These are phyloP conservation scores for Kokia cookei DNA, from an alignment of 441 rosid genomes.

Conservation along the genomic window DNA sequence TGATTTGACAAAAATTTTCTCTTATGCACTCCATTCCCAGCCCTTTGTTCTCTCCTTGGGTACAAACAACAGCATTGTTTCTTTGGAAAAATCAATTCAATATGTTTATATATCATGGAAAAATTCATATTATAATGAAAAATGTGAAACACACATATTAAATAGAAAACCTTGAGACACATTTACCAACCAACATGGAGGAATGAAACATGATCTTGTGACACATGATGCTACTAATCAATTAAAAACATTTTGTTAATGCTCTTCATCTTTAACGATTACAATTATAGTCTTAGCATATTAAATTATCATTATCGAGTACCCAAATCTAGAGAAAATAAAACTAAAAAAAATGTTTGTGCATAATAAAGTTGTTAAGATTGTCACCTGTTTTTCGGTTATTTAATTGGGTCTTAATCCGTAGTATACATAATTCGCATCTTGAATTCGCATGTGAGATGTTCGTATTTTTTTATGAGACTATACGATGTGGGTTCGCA, in stretches of 20 bases:
- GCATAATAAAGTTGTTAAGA: too few species aligned
- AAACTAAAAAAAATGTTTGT: too few species aligned
- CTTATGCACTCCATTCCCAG: too few species aligned
- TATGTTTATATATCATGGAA: too few species aligned
- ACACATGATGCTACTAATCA: neutral
- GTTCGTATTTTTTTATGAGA: too few species aligned
- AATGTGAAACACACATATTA: neutral
- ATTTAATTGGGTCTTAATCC: too few species aligned
- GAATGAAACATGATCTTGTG: neutral
- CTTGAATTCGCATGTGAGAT: too few species aligned
- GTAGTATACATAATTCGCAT: too few species aligned
- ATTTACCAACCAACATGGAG: neutral
- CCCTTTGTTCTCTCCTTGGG: neutral
- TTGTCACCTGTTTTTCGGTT: too few species aligned
- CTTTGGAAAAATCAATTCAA: neutral
- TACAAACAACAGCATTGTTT: neutral
- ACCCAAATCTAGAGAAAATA: neutral
- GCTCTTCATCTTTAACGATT: neutral
- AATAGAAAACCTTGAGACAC: neutral
- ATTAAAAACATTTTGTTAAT: neutral
- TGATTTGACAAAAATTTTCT: neutral
- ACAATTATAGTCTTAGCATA: neutral
- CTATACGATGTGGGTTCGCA: too few species aligned
- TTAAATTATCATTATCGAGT: neutral
- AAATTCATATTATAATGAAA: neutral